Conservation (phyloP, 73 alveolate species). For the Tetrahymena thermophila region DNA sequence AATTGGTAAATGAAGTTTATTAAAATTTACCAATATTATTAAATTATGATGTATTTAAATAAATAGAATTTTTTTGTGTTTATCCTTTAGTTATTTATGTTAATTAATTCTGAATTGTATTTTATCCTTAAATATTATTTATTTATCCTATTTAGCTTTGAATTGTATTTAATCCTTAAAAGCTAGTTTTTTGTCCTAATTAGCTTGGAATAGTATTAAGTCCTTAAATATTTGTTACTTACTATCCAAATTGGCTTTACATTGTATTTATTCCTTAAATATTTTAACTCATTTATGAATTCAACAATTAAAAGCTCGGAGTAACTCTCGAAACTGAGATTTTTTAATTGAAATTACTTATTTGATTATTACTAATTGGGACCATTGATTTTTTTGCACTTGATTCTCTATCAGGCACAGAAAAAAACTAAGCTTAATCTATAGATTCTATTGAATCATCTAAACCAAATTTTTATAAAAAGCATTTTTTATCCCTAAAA, state of each 20-base stretch:
- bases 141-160: too few species aligned
- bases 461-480: not conserved
- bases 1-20: not conserved
- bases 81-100: not conserved
- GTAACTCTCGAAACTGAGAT: not conserved
- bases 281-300: not conserved
- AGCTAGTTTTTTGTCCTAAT: not conserved
- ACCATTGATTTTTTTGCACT: not conserved
- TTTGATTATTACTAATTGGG: not conserved
- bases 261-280: not conserved
- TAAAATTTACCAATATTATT: not conserved
- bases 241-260: too few species aligned
- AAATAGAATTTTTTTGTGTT: not conserved
- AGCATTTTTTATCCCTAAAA: not conserved
- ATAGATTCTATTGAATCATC: not conserved
- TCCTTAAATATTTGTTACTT: too few species aligned
- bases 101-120: not conserved
- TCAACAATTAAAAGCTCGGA: not conserved
- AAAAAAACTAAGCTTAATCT: not conserved
- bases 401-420: not conserved
- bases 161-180: not conserved
- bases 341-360: too few species aligned
- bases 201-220: too few species aligned
- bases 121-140: not conserved
- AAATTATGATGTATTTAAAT: not conserved